These are phyloP conservation scores for Chrysopogon serrulatus DNA, from an alignment of 176 grass and related monocot species.

Conservation along the genomic window DNA sequence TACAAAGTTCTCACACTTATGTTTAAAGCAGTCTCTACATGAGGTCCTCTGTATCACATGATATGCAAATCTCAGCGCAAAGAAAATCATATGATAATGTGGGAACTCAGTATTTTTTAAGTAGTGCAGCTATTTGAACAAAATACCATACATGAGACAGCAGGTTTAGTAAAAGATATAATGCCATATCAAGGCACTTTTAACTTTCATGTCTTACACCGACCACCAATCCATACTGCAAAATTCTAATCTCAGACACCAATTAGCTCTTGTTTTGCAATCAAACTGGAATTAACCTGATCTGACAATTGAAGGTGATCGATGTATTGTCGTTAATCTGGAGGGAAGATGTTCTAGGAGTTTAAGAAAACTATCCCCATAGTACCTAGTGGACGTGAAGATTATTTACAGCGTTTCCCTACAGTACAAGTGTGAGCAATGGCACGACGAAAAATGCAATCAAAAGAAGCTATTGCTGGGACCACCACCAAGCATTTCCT, in stretches of 20 bases:
- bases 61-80: background rate
- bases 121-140: background rate
- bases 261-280: background rate
- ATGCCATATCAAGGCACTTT: background rate
- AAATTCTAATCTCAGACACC: background rate
- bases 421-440: background rate
- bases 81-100: background rate
- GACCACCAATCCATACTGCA: background rate
- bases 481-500: slow-evolving; percentile 66
- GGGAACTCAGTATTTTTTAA: background rate
- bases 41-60: background rate
- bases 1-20: too few relatives aligned
- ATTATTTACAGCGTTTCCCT: slow-evolving; percentile 35
- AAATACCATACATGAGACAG: background rate
- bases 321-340: background rate
- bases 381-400: background rate
- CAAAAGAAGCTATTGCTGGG: slow-evolving; percentile 38
- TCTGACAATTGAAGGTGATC: background rate
- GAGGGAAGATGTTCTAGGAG: background rate
- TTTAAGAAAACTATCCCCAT: background rate
- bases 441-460: slow-evolving; percentile 7
- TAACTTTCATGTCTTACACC: slow-evolving; percentile 3
- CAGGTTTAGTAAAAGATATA: background rate
- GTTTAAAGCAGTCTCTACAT: background rate
- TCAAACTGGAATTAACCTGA: background rate